Conservation (phyloP, 1,284 basidiomycete genomes). For the Stygiomarasmius scandens region DNA sequence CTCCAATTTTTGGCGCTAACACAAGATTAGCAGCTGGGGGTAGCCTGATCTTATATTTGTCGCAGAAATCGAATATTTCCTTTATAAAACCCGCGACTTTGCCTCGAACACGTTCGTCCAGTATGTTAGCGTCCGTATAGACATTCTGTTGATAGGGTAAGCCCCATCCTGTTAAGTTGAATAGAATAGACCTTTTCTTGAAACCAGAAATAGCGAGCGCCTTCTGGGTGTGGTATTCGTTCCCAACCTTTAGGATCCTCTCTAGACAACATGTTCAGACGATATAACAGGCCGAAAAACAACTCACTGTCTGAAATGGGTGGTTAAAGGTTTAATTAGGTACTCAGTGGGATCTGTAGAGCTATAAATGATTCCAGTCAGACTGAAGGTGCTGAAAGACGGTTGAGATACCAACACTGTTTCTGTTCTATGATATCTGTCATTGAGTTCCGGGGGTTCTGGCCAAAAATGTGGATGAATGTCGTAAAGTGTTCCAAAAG, state of each 20-base stretch:
- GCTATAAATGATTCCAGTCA: neutral
- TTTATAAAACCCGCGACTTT: constrained; percentile 29
- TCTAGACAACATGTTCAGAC: neutral
- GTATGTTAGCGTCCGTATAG: constrained; percentile 44
- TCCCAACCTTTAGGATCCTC: constrained; percentile 28
- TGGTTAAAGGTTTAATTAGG: neutral
- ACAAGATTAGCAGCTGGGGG: constrained; percentile 34
- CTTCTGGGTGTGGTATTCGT: constrained; percentile 37
- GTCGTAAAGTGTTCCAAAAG: neutral
- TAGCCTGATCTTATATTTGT: constrained; percentile 24
- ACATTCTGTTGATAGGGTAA: constrained; percentile 26
- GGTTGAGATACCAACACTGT: neutral
- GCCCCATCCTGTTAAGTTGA: too few species aligned
- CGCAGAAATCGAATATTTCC: constrained; percentile 31
- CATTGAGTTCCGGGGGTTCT: neutral
- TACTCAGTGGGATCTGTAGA: neutral
- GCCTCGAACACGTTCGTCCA: constrained; percentile 24
- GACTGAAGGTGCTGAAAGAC: too few species aligned
- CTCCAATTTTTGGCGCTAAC: constrained; percentile 29
- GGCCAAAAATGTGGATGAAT: neutral
- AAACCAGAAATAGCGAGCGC: constrained; percentile 40
- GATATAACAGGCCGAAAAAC: neutral
- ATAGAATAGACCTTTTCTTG: constrained; percentile 28
- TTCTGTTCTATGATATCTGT: neutral
- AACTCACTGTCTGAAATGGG: neutral